Conservation (phyloP, 1,139 yeast genomes). For the Yamadazyma kanchanaburiensis region DNA sequence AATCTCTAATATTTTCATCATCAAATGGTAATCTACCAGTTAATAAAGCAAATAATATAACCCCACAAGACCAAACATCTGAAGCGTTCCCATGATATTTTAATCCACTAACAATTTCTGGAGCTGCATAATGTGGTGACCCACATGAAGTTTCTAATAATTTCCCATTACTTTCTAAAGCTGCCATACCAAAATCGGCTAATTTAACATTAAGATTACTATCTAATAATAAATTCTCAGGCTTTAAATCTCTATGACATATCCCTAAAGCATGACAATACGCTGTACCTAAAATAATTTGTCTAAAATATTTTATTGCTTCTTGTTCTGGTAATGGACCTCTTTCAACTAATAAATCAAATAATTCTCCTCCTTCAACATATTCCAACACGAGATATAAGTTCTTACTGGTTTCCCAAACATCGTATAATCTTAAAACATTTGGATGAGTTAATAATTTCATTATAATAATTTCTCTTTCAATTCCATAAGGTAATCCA, state of each 20-base stretch:
- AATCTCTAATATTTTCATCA: slow-evolving; percentile 71
- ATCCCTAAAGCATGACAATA: slow-evolving; percentile 79
- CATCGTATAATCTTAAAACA: slow-evolving; percentile 72
- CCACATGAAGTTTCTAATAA: slow-evolving; percentile 79
- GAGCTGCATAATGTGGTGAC: slow-evolving; percentile 85
- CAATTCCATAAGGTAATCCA: slow-evolving; percentile 76
- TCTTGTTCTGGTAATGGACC: slow-evolving; percentile 77
- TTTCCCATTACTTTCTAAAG: slow-evolving; percentile 69
- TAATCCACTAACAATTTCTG: slow-evolving; percentile 77
- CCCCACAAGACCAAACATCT: slow-evolving; percentile 87
- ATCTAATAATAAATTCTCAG: slow-evolving; percentile 71
- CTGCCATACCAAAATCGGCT: slow-evolving; percentile 90
- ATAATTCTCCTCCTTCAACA: slow-evolving; percentile 81
- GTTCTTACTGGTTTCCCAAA: slow-evolving; percentile 80
- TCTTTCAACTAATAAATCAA: slow-evolving; percentile 71
- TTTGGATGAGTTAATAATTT: slow-evolving; percentile 73
- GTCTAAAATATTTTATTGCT: slow-evolving; percentile 73
- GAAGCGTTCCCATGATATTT: slow-evolving; percentile 81
- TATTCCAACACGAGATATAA: slow-evolving; percentile 72
- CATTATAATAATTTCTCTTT: slow-evolving; percentile 81
- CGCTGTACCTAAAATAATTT: slow-evolving; percentile 74
- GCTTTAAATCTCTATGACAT: slow-evolving; percentile 79
- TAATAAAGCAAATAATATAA: slow-evolving; percentile 69
- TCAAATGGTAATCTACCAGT: slow-evolving; percentile 83
- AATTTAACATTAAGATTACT: slow-evolving; percentile 65